Evolutionary conservation across 768 basidiomycete species (phyloP), one percentile per base, ranked within the genome.

Genomic region (Russula abietina): DNA sequence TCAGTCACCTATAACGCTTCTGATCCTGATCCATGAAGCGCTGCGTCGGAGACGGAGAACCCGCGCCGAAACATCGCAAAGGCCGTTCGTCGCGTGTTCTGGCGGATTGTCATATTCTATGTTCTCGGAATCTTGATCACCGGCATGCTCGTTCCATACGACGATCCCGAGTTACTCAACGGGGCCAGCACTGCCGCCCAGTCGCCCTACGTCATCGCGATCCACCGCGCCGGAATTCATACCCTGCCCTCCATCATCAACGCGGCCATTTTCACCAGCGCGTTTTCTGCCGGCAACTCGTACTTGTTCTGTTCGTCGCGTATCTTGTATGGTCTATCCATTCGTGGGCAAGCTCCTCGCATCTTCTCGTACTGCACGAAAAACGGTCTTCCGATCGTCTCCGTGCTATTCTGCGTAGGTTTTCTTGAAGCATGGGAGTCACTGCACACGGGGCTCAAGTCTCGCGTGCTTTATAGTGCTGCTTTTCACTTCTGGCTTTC

Each of bases 171-270:
- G 12, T 75, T 91, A 46, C 77, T 87, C 46, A 70, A 74, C 59
- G 60, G 65, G 74, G 70, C 77, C 30, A 83, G 83, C 55, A 89
- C 81, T 50, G 91, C 90, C n/a, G 83, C 86, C 0, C 72, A 85
- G 57, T 91, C 89, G 4, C 92, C 92, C 3, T 95, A 90, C 73
- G 91, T 93, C 59, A 87, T 93, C 65, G 91, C 90, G 22, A 85
- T 93, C 67, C 80, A 75, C 50, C 79, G 81, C 45, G 86, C 88
- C 0, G 88, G 90, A 12, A 82, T 91, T 70, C 84, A 82, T 75
- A 83, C 59, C 11, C 76, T 89, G 36, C 83, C 84, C 7, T 82
- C 83, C 51, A 81, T 92, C 69, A 79, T 92, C 73, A 92, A 92
- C 69, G 89, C 83, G 12, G 78, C 77, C 59, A 77, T 91, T 69